Evolutionary conservation across 495 filamentous ascomycete genomes (phyloP).

Genomic region (Xylaria bambusicola): DNA sequence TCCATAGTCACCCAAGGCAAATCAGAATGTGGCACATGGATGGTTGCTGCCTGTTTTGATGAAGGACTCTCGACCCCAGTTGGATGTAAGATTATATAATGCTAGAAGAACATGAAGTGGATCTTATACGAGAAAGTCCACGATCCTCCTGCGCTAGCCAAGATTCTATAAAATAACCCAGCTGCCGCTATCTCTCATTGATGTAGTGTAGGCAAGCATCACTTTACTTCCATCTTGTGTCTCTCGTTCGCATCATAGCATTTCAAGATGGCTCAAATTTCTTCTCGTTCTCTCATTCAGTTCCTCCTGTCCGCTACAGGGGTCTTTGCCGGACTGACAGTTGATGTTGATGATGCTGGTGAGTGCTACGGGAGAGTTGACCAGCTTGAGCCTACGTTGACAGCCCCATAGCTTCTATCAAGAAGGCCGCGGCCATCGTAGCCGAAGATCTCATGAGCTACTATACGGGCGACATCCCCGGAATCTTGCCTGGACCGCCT

Average conservation of each 20-base stretch:
- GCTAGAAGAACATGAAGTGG: too few species aligned
- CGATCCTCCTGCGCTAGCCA: too few species aligned
- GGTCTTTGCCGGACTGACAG: slow-evolving; percentile 24
- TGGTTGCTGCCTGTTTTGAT: too few species aligned
- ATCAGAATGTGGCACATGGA: too few species aligned
- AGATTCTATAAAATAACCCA: too few species aligned
- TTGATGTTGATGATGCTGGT: slow-evolving; percentile 31
- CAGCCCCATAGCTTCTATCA: slow-evolving; percentile 52
- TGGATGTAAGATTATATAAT: too few species aligned
- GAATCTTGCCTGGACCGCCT: slow-evolving; percentile 43
- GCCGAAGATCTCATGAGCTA: slow-evolving; percentile 59
- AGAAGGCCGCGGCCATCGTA: slow-evolving; percentile 54
- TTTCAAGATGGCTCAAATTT: slow-evolving; percentile 23
- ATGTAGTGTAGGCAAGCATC: too few species aligned
- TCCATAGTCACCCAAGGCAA: too few species aligned
- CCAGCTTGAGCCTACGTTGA: not conserved
- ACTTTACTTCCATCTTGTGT: slow-evolving; percentile 3
- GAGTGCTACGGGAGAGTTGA: not conserved
- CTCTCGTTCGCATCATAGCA: not conserved
- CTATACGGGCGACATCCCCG: slow-evolving; percentile 58
- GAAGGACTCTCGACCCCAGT: too few species aligned
- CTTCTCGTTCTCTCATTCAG: slow-evolving; percentile 14
- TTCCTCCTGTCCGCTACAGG: slow-evolving; percentile 25
- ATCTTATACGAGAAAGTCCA: too few species aligned
- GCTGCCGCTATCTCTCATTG: too few species aligned